Percentiles rank a stretch among this genome's conserved stretches.
Conservation (phyloP, 768 basidiomycete species). For the Tulasnella sp. region DNA sequence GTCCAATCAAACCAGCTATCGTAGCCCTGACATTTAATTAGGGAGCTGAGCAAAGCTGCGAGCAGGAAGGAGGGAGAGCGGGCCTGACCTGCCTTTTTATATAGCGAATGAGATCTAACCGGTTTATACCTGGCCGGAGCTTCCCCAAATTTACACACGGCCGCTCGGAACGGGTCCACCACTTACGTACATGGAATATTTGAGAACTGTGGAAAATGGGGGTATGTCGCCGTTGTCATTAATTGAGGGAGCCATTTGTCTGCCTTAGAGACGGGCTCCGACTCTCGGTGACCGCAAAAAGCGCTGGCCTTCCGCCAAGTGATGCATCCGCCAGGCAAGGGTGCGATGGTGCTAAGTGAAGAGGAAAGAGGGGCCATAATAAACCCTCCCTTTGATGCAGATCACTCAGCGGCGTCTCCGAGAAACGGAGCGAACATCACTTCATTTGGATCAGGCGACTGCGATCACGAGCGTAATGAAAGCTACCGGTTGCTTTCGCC, state of each 20-base stretch:
- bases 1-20: no score
- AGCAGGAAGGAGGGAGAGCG: not conserved
- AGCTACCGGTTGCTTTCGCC: not conserved
- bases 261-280: not conserved
- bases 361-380: not conserved
- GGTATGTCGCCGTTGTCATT: not conserved
- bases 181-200: conserved; percentile 2
- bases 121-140: not conserved
- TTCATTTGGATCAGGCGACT: not conserved
- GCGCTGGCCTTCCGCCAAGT: not conserved
- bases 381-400: not conserved
- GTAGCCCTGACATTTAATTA: no score
- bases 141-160: no score
- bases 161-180: not conserved
- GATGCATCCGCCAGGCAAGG: not conserved
- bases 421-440: not conserved
- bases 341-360: not conserved
- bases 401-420: not conserved
- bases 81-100: no score
- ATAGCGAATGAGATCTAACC: no score
- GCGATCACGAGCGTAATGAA: not conserved
- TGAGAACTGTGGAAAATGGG: not conserved
- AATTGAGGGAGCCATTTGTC: not conserved
- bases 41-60: not conserved
- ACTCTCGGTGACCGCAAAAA: not conserved